Evolutionary conservation across 805 yeast species (phyloP).

Genomic region (Groenewaldozyma salmanticensis): DNA sequence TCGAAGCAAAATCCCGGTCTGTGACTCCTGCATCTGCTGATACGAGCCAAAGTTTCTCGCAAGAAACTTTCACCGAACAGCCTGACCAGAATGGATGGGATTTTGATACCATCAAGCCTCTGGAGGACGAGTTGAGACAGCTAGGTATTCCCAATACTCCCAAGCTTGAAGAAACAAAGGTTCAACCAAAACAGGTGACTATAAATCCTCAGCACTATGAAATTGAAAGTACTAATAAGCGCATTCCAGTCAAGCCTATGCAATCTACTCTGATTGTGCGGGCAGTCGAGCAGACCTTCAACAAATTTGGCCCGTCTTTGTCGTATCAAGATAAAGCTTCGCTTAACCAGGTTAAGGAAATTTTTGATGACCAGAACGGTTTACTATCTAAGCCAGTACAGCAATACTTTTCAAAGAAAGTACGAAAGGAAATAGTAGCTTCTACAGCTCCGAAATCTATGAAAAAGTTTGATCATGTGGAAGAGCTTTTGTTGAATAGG

Average conservation of each 20-base stretch:
- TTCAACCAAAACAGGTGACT: no score
- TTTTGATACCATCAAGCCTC: constrained; percentile 29
- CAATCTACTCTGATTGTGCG: no score
- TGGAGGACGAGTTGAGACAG: background rate
- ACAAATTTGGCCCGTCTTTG: no score
- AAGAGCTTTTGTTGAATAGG: constrained; percentile 37
- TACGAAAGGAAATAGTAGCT: background rate
- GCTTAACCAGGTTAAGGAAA: background rate
- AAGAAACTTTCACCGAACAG: no score
- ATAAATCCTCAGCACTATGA: no score
- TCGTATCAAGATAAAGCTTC: background rate
- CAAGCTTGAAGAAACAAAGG: background rate
- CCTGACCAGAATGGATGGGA: constrained; percentile 29
- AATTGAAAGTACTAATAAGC: no score
- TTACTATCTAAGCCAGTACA: background rate
- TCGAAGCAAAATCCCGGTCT: background rate
- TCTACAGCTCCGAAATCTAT: background rate
- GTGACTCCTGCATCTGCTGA: constrained; percentile 1
- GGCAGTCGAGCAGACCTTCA: no score
- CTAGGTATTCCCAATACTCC: background rate
- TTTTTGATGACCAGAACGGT: background rate
- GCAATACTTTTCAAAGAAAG: background rate
- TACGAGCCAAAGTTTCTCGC: no score
- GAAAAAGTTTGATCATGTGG: constrained; percentile 23
- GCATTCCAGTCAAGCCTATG: no score